Evolutionary conservation across 352 stramenopile species (phyloP).

Genomic region (Globisporangium iwayamae): DNA sequence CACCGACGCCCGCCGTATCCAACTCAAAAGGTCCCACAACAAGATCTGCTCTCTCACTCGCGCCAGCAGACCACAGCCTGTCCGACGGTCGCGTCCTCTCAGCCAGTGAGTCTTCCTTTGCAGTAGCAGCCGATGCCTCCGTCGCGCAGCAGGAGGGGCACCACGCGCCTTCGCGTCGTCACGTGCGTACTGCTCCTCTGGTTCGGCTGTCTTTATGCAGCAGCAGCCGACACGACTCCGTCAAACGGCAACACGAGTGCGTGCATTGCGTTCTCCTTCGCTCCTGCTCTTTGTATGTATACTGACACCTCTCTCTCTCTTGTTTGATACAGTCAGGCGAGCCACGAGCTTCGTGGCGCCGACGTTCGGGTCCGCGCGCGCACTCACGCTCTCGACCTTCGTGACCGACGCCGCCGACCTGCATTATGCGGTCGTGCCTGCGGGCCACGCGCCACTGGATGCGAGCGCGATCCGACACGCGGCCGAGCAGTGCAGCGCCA

Average conservation of each 20-base stretch:
- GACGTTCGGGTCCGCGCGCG: conserved; percentile 32
- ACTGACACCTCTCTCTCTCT: neutral
- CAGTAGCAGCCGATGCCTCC: neutral
- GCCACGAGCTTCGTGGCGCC: conserved; percentile 46
- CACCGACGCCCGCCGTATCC: too few relatives aligned
- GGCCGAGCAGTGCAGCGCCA: conserved; percentile 21
- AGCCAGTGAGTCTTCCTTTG: too few relatives aligned
- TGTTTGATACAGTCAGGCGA: neutral
- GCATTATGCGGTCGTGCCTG: conserved; percentile 57
- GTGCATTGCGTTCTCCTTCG: neutral
- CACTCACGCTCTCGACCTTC: conserved; percentile 69
- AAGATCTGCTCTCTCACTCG: too few relatives aligned
- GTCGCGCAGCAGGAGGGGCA: neutral
- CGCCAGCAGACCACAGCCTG: too few relatives aligned
- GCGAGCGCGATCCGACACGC: conserved; percentile 49
- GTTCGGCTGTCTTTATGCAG: neutral
- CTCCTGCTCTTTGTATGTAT: neutral
- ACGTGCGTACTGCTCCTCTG: conserved; percentile 1
- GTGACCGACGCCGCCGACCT: conserved; percentile 68
- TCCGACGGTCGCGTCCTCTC: too few relatives aligned
- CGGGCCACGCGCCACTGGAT: conserved; percentile 35
- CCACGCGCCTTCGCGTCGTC: neutral
- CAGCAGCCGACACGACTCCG: neutral
- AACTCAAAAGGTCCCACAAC: too few relatives aligned
- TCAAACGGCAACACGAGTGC: conserved; percentile 5